Evolutionary conservation across 768 basidiomycete genomes (phyloP).

Genomic region (Podaxis rugospora): DNA sequence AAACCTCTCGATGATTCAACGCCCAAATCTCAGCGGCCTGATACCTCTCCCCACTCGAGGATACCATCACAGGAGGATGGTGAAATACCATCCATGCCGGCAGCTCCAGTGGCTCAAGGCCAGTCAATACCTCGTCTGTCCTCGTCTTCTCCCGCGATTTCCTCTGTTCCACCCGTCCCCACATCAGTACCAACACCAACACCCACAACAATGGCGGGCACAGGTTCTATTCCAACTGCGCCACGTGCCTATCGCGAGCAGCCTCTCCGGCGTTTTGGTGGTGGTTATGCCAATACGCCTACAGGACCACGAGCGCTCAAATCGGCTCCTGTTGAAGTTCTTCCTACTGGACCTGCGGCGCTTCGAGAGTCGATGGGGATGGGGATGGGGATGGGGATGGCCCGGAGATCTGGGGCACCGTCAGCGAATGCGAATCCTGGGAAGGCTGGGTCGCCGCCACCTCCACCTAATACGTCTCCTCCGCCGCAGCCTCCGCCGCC

Average conservation of each 20-base stretch:
- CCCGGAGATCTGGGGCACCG: background rate
- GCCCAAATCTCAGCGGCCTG: constrained; percentile 11
- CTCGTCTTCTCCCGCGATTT: background rate
- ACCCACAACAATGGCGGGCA: background rate
- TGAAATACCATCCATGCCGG: constrained; percentile 30
- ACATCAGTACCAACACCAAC: background rate
- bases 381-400: background rate
- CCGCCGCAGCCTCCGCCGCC: constrained; percentile 7
- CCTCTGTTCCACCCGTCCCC: background rate
- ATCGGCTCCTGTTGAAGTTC: no score
- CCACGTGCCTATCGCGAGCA: background rate
- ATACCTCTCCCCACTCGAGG: no score
- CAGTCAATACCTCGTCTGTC: no score
- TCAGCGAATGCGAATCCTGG: background rate
- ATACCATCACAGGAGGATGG: constrained; percentile 46
- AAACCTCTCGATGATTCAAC: background rate
- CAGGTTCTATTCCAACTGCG: background rate
- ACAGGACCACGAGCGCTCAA: background rate
- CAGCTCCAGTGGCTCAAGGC: background rate
- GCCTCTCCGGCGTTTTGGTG: background rate
- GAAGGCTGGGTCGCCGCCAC: background rate
- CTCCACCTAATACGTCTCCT: constrained; percentile 2
- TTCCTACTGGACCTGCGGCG: background rate
- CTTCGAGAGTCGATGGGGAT: background rate
- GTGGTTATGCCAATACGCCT: background rate